phyloP scores from a whole-genome alignment of 345 rosid species.

The Pistacia atlantica region DNA sequence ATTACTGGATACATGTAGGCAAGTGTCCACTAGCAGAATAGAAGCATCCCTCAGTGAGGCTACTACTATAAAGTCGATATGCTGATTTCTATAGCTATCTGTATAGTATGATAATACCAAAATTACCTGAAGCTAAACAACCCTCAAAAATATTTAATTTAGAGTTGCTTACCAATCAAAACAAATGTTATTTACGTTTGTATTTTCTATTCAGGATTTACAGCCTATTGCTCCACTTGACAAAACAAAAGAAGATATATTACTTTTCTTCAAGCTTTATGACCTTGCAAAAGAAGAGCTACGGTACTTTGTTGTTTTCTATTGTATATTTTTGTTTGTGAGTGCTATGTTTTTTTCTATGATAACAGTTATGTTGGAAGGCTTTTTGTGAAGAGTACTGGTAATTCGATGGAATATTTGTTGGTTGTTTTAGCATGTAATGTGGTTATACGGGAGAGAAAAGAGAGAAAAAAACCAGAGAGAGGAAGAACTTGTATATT shows the following conservation, averaged over 20 bases:
- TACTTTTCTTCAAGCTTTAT: conserved; percentile 74
- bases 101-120: too few relatives aligned
- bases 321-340: neutral
- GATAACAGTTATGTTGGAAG: conserved; percentile 58
- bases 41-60: too few relatives aligned
- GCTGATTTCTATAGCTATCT: too few relatives aligned
- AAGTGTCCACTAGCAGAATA: neutral
- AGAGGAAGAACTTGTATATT: too few relatives aligned
- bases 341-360: neutral
- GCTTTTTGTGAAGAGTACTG: conserved; percentile 50
- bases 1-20: neutral
- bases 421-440: too few relatives aligned
- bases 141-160: too few relatives aligned
- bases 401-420: conserved; percentile 37
- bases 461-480: too few relatives aligned
- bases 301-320: conserved; percentile 35
- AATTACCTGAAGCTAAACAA: too few relatives aligned
- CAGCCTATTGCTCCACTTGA: conserved; percentile 55
- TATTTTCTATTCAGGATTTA: conserved; percentile 46
- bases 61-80: too few relatives aligned
- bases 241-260: conserved; percentile 67
- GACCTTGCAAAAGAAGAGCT: conserved; percentile 67
- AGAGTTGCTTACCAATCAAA: neutral
- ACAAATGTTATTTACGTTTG: conserved; percentile 12
- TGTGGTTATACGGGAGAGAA: too few relatives aligned